phyloP scores from a whole-genome alignment of 1,139 yeast genomes.

The Wickerhamiella pararugosa region DNA sequence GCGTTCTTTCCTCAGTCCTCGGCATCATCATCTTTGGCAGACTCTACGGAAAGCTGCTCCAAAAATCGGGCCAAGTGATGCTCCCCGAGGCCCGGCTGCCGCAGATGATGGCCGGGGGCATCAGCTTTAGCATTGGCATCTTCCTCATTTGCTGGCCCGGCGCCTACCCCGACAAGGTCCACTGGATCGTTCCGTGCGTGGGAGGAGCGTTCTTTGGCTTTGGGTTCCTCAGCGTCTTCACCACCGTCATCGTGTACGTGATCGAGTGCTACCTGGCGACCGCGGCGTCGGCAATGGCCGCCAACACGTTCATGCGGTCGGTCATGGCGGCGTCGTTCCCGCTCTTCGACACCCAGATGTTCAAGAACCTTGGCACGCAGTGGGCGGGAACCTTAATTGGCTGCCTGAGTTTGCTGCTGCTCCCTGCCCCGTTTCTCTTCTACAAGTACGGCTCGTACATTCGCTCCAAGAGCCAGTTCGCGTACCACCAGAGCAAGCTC shows the following conservation, averaged over 20 bases:
- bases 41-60: conserved; percentile 2
- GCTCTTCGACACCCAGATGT: conserved; percentile 61
- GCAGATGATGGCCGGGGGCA: conserved; percentile 56
- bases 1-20: conserved; percentile 16
- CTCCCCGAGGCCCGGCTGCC: conserved; percentile 64
- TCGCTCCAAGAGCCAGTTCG: conserved; percentile 42
- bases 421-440: conserved; percentile 64
- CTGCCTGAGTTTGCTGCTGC: conserved; percentile 40
- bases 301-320: conserved; percentile 67
- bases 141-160: conserved; percentile 64
- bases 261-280: conserved; percentile 62
- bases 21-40: conserved; percentile 17
- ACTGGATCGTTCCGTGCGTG: conserved; percentile 72
- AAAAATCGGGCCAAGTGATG: conserved; percentile 27
- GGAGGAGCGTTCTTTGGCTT: conserved; percentile 62
- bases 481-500: not conserved
- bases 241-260: conserved; percentile 64
- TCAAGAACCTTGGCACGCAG: conserved; percentile 51
- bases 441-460: conserved; percentile 44
- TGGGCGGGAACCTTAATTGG: conserved; percentile 77
- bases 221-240: conserved; percentile 60
- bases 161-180: conserved; percentile 30
- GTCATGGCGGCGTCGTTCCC: conserved; percentile 65
- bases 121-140: conserved; percentile 59
- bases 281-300: conserved; percentile 86